Percentiles rank a stretch among this genome's conserved stretches.
These are phyloP conservation scores for Coprinopsis strossmayeri DNA, from an alignment of 768 basidiomycete genomes.

Conservation along the genomic window DNA sequence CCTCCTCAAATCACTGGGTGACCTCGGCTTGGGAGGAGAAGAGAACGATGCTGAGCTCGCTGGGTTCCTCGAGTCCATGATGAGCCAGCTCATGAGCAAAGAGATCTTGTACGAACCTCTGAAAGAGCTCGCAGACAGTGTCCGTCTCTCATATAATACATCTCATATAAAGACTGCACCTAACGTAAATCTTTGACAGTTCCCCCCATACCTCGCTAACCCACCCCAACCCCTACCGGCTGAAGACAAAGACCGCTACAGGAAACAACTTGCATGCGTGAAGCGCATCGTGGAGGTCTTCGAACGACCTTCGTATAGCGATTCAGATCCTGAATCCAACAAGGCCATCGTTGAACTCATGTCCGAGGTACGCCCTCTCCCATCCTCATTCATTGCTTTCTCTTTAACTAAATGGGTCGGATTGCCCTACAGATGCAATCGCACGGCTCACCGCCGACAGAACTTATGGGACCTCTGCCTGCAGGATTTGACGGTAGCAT, in stretches of 20 bases:
- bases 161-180: background rate
- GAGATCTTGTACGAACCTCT: conserved; percentile 83
- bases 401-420: background rate
- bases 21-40: conserved; percentile 27
- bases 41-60: conserved; percentile 50
- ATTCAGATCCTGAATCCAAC: conserved; percentile 40
- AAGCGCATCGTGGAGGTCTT: conserved; percentile 57
- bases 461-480: conserved; percentile 81
- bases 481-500: conserved; percentile 37
- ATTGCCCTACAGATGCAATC: conserved; percentile 63
- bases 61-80: conserved; percentile 71
- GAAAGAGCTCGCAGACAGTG: conserved; percentile 71
- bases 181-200: conserved; percentile 33
- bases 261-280: conserved; percentile 53
- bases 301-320: conserved; percentile 52
- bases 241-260: conserved; percentile 59
- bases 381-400: background rate
- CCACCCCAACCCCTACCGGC: conserved; percentile 45
- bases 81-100: conserved; percentile 75
- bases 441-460: conserved; percentile 69
- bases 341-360: conserved; percentile 60
- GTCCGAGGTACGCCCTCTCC: conserved; percentile 50
- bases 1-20: conserved; percentile 43
- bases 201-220: conserved; percentile 66
- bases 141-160: conserved; percentile 21